Evolutionary conservation across 441 rosid genomes (phyloP), one percentile per base, ranked within the genome.

Genomic region (Adansonia madagascariensis): DNA sequence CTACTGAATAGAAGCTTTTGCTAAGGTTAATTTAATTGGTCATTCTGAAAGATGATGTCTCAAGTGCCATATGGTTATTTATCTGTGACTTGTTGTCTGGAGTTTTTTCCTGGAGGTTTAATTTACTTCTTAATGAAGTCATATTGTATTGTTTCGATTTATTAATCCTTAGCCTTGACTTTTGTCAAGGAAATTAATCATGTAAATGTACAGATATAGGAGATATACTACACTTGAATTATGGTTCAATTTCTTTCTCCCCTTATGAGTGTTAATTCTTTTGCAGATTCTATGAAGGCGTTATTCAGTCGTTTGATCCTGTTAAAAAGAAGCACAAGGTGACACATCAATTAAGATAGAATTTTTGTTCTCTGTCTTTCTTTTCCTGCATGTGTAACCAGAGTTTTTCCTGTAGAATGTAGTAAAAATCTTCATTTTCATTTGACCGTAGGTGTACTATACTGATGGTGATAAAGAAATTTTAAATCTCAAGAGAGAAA

Each of bases 321-420:
- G 75, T 50, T 65, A 93, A 87, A 82, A 92, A 88, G 91, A 92
- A 31, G 89, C 99, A 97, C 80, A 84, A 77, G 98, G 99, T 97
- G 84, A 86, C 62, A n/a, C 35, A 43, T 14, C 50, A 18, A 12
- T 8, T 65, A n/a, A 89, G 63, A 73, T 31, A 71, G 49, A 35
- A 71, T 74, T 70, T 62, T n/a, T 35, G 12, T 53, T 41, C 65
- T 64, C 4, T 35, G 52, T 4, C 70, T 79, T 50, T 55, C 27
- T 77, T 52, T 47, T 5, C 50, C 41, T 4, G 4, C 24, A n/a
- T 66, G 9, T 65, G 15, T 50, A 27, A 27, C 74, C 12, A 0
- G 43, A 39, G 22, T 70, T 50, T 49, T 15, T 56, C 73, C 39
- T 24, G 14, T 27, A 49, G 18, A 68, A 22, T 69, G 15, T 68